Evolutionary conservation across 2,329 filamentous ascomycete species (phyloP), one percentile per base, ranked within the genome.

Genomic region (Xylariaceae sp.): DNA sequence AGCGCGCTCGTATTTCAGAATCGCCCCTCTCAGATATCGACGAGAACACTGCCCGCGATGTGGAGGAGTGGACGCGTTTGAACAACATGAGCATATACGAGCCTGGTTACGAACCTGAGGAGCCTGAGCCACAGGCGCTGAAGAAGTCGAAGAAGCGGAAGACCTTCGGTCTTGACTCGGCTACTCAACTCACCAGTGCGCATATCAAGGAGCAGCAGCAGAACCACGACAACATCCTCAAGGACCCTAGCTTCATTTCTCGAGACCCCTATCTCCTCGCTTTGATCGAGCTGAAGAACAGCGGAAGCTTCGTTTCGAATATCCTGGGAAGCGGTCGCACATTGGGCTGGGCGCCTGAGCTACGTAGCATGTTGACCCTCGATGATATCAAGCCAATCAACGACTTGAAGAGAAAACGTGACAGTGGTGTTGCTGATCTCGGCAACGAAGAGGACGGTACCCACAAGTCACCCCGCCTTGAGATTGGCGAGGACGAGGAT

Each of bases 381-480:
- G 90, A 95, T 65, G 82, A 90, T 11, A 82, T 96, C 13, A 87
- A 87, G 62, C 86, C 86, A 59, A 82, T 87, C 48, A 88, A 86
- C 59, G 91, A 96, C 62, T 82, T 93, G 57, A 99, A 97, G 82
- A 85, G 94, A 60, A 99, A 99, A 81, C 87, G 94, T 34, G 92
- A 96, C 69, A 92, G 88, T 68, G 92, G 89, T 23, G 85, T 94
- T 64, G 89, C 88, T 50, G 91, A 93, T 69, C 82, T 94, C 64
- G 89, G 88, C 18, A 84, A 81, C 63, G 86, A 88, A 51, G 82
- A 83, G 54, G 84, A 83, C 56, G 80, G 80, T 37, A 81, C 79
- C 34, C 80, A 82, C 61, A 89, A 91, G 75, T 87, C 85, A 52
- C 84, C 91, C 57, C 86, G 88, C 52, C 77, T 89, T 13, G 84